Percentiles rank a stretch among this genome's conserved stretches.
Conservation (phyloP, 768 basidiomycete species). For the Mycena polygramma region DNA sequence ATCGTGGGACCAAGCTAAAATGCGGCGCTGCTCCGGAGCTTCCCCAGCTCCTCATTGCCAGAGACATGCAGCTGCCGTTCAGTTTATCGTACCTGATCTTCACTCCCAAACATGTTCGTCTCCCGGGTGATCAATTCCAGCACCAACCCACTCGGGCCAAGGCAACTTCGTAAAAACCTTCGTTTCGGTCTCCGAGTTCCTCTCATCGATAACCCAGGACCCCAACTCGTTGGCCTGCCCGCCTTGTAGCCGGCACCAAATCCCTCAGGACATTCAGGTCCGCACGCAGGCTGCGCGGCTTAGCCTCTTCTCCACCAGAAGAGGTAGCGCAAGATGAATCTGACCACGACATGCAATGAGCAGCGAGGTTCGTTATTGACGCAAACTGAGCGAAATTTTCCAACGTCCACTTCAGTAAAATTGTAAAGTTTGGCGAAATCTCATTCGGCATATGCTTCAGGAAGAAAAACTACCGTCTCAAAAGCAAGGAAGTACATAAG, state of each 20-base stretch:
- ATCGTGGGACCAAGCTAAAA: conserved; percentile 35
- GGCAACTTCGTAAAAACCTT: conserved; percentile 37
- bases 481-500: conserved; percentile 31
- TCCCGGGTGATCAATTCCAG: conserved; percentile 57
- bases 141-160: conserved; percentile 30
- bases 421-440: background rate
- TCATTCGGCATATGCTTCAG: background rate
- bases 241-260: conserved; percentile 26
- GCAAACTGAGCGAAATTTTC: no score
- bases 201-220: conserved; percentile 33
- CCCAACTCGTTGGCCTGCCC: conserved; percentile 34
- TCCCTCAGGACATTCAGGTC: conserved; percentile 23
- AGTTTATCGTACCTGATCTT: conserved; percentile 67
- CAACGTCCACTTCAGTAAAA: no score
- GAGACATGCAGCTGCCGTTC: conserved; percentile 43
- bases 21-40: conserved; percentile 24
- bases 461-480: conserved; percentile 28
- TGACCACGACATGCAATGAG: background rate
- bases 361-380: background rate
- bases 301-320: conserved; percentile 21
- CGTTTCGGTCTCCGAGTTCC: conserved; percentile 8
- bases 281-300: conserved; percentile 19
- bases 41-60: background rate
- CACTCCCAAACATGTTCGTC: conserved; percentile 64
- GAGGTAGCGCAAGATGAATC: background rate